Base-by-base conservation (phyloP, 208 protist genomes). In the Trypanosoma mega region DNA sequence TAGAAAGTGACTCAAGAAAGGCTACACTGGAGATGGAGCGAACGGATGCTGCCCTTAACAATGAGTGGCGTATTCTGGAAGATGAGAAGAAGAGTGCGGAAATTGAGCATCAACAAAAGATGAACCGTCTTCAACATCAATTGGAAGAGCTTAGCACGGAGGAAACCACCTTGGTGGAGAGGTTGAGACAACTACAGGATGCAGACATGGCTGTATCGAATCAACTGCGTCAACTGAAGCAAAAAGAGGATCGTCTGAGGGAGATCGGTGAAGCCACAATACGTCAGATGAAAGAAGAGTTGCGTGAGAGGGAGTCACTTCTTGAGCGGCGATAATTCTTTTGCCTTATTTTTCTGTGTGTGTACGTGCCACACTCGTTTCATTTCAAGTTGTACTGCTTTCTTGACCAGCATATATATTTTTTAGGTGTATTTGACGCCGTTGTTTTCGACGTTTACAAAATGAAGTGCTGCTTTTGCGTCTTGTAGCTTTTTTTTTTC, bases 31-130 rank as follows among this genome's bases (percentile, higher is more conserved):
- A 68, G 53, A 34, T 46, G 34, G 52, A 50, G 56, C 24, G 52
- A 57, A 52, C 49, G 24, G 68, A 71, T 43, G 72, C 68, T 11
- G 63, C 68, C 8, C 43, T 65, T 16, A 55, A 73, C 27, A 62
- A 71, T 55, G 64, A 63, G 36, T 71, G 64, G 64, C 64, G 64
- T 50, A 29, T 30, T 5, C 54, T 78, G 9, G 58, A 71, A 39
- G 48, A 48, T 16, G 70, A 76, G 18, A 44, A 31, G 20, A 30
- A 46, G 16, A 53, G 39, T 20, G 21, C 59, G 12, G 70, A 65
- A 44, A 21, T 59, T 24, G 53, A 56, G 16, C 70, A 76, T 54
- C 52, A 49, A 23, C 37, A 65, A 46, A 33, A 37, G 43, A 58
- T 75, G 44, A 60, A 63, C 7, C 36, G 64, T 1, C 41, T 78